Percentiles rank a stretch among this genome's conserved stretches.
Evolutionary conservation across 2,329 filamentous ascomycete genomes (phyloP).

Genomic region (Ophiostoma ulmi): DNA sequence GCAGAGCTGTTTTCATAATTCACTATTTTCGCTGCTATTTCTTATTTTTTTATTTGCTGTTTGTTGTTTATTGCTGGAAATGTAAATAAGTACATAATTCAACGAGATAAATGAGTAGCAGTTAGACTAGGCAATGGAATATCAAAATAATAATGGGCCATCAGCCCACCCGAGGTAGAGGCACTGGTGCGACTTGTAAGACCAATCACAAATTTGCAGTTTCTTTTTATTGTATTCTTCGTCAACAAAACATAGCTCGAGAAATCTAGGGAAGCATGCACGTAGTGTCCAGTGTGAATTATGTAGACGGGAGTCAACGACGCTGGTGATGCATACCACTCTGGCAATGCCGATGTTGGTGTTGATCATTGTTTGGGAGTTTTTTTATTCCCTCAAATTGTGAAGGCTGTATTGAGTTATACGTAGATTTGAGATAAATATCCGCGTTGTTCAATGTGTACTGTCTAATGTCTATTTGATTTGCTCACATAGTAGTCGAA

Average conservation of each 20-base stretch:
- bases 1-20: neutral
- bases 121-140: conserved; percentile 4
- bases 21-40: neutral
- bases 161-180: neutral
- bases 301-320: neutral
- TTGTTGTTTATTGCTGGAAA: neutral
- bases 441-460: too few species aligned
- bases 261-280: too few species aligned
- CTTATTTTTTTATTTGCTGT: neutral
- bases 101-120: neutral
- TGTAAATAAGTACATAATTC: neutral
- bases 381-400: neutral
- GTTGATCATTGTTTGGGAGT: neutral
- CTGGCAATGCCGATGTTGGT: neutral
- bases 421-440: too few species aligned
- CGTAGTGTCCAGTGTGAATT: neutral
- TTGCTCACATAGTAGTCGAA: too few species aligned
- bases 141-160: conserved; percentile 6
- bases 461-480: too few species aligned
- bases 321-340: conserved; percentile 9
- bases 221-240: neutral
- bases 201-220: neutral
- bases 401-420: neutral
- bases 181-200: too few species aligned
- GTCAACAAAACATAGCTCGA: too few species aligned